These are phyloP conservation scores for Neonectria ditissima DNA, from an alignment of 2,329 filamentous ascomycete species.

Conservation along the genomic window DNA sequence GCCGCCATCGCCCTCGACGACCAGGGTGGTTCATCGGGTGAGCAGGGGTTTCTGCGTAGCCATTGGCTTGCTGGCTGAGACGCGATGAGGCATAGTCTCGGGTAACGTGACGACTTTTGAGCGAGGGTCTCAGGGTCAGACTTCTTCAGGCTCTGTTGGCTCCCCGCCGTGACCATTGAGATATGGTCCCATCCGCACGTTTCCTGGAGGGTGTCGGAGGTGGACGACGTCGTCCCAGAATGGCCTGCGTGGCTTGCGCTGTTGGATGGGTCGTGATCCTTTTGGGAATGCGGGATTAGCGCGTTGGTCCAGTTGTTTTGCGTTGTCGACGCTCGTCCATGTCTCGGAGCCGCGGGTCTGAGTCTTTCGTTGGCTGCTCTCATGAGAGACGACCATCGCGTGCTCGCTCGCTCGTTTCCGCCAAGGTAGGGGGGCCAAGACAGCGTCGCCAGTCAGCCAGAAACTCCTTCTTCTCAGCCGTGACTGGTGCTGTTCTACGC, in stretches of 20 bases:
- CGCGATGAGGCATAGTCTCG: constrained; percentile 44
- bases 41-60: constrained; percentile 47
- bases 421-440: constrained; percentile 17
- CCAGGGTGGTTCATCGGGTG: constrained; percentile 44
- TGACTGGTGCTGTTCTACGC: constrained; percentile 18
- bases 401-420: constrained; percentile 22
- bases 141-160: constrained; percentile 12
- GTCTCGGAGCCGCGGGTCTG: constrained; percentile 33
- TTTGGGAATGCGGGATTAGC: constrained; percentile 48
- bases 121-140: constrained; percentile 15
- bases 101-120: constrained; percentile 52
- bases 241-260: constrained; percentile 43
- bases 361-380: constrained; percentile 38
- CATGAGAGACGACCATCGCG: constrained; percentile 15
- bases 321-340: constrained; percentile 3
- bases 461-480: constrained; percentile 6
- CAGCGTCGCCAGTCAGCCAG: constrained; percentile 4
- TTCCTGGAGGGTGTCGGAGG: constrained; percentile 28
- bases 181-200: constrained; percentile 37
- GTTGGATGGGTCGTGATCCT: constrained; percentile 24
- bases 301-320: constrained; percentile 34
- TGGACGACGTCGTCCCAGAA: constrained; percentile 38
- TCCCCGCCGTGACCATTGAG: constrained; percentile 36
- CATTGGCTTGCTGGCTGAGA: constrained; percentile 50
- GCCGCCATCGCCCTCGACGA: constrained; percentile 47